phyloP scores from a whole-genome alignment of 805 yeast species.

The Candida ascalaphidarum region DNA sequence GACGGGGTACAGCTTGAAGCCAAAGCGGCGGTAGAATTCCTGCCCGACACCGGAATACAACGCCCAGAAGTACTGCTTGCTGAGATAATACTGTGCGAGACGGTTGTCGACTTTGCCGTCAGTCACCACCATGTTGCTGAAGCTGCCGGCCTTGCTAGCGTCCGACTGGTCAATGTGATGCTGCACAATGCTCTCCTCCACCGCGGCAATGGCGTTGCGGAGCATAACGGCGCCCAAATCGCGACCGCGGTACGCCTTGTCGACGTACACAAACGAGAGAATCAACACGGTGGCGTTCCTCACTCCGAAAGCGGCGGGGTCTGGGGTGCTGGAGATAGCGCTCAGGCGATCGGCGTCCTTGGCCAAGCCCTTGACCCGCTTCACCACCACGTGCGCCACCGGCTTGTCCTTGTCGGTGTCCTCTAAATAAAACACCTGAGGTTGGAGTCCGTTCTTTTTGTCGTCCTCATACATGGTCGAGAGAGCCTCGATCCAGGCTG shows the following conservation, averaged over 20 bases:
- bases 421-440: too few species aligned
- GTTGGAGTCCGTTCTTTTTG: too few species aligned
- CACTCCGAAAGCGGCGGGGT: constrained; percentile 23
- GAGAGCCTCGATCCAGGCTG: too few species aligned
- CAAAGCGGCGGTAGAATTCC: constrained; percentile 4
- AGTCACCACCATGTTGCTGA: constrained; percentile 21
- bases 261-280: constrained; percentile 19
- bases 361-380: constrained; percentile 16
- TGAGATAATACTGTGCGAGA: constrained; percentile 24
- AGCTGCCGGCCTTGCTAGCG: constrained; percentile 17
- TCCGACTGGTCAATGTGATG: constrained; percentile 14
- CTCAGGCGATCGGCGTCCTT: constrained; percentile 16
- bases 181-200: constrained; percentile 21
- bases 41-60: constrained; percentile 5
- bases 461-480: too few species aligned
- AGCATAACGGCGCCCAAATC: constrained; percentile 23
- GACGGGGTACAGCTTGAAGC: constrained; percentile 18
- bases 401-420: too few species aligned
- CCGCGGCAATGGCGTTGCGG: constrained; percentile 16
- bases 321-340: constrained; percentile 20
- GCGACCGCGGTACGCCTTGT: constrained; percentile 13
- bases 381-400: constrained; percentile 16
- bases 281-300: constrained; percentile 17
- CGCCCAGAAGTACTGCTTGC: constrained; percentile 29
- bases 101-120: constrained; percentile 18